Base-by-base conservation (phyloP, 352 stramenopile genomes). In the Pythium volutum region DNA sequence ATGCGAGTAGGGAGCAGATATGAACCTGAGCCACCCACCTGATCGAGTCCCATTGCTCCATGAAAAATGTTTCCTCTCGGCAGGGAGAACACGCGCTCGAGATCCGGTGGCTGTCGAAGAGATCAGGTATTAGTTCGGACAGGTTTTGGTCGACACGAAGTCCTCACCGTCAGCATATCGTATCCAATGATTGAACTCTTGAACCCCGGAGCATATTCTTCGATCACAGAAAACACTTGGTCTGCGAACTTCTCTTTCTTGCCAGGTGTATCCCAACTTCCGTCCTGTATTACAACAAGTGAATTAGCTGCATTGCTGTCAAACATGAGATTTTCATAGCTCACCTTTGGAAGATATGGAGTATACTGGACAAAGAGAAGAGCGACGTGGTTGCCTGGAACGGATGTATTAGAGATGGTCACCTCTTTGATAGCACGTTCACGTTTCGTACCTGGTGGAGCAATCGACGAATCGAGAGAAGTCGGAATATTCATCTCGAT, bases 401-500 rank as follows among this genome's bases (percentile, higher is more conserved):
- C 57, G 15, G 22, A 29, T 45, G 1, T 8, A 7, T 29, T 48
- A 27, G n/a, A 9, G 15, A 15, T 27, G 9, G 38, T 14, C 42
- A 29, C n/a, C n/a, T n/a, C n/a, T 48, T 48, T 25, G 31, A 36
- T 36, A 45, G 38, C 38, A 27, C 42, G 4, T 4, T 48, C 22
- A 27, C 7, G 42, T 10, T 43, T 36, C 26, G 36, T 52, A 89
- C 83, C 83, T 74, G 75, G 73, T 9, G 84, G 84, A 14, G 84
- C 80, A 60, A 93, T 89, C 1, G 86, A 86, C 7, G 64, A 60
- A 55, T 97, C 89, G 8, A 97, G 41, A 0, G 84, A 89, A 3
- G 90, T 96, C 4, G 90, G 90, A 14, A 97, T 80, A 36, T 93
- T 97, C 89, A 97, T 96, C 60, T 97, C 89, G 43, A 97, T 93